These are phyloP conservation scores for Umbelopsis ramanniana DNA, from an alignment of 192 early-diverging fungal species.

Conservation along the genomic window DNA sequence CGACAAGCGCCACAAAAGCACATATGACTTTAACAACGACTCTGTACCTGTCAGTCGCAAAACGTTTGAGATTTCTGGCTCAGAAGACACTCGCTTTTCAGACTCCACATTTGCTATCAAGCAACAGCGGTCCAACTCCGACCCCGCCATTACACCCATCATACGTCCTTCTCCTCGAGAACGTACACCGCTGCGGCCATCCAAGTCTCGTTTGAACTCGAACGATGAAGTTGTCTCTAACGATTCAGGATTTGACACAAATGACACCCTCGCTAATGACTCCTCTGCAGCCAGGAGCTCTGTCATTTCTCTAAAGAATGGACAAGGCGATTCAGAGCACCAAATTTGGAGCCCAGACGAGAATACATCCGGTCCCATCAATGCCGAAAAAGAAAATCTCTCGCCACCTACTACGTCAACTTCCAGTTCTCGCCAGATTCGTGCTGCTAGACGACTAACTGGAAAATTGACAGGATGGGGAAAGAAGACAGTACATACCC, in stretches of 20 bases:
- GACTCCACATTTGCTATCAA: slow-evolving; percentile 4
- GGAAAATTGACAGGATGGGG: background rate
- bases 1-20: slow-evolving; percentile 18
- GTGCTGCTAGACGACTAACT: background rate
- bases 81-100: slow-evolving; percentile 11
- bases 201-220: background rate
- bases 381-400: background rate
- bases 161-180: slow-evolving; percentile 5
- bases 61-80: slow-evolving; percentile 14
- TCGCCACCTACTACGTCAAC: background rate
- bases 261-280: background rate
- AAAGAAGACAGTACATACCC: background rate
- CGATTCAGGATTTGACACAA: background rate
- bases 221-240: background rate
- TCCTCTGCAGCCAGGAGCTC: background rate
- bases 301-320: background rate
- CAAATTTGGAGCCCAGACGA: slow-evolving; percentile 11
- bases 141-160: background rate
- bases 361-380: background rate
- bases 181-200: background rate
- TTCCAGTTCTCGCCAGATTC: background rate
- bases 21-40: slow-evolving; percentile 12
- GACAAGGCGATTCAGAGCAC: background rate
- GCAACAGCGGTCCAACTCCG: slow-evolving; percentile 13
- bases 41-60: slow-evolving; percentile 15